phyloP scores from a whole-genome alignment of 108 stramenopile species.

The Cyclostephanos tholiformis region DNA sequence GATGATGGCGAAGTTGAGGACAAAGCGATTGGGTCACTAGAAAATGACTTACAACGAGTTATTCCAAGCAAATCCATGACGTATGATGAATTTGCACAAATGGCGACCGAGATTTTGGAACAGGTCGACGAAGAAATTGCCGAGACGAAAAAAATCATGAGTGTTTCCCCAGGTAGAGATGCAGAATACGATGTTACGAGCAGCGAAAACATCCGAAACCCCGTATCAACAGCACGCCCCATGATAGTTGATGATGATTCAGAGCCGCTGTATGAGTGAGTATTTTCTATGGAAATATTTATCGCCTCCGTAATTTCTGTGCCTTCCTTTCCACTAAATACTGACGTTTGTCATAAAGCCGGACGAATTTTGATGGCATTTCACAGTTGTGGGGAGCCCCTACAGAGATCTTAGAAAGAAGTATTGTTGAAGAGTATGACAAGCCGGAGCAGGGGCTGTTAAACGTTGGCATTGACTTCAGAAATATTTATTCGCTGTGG shows the following conservation, averaged over 20 bases:
- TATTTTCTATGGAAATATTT: neutral
- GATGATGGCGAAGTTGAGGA: constrained; percentile 29
- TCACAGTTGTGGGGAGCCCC: constrained; percentile 65
- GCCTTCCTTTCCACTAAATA: neutral
- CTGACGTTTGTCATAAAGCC: constrained; percentile 3
- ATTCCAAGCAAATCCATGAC: constrained; percentile 15
- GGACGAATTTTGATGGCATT: constrained; percentile 59
- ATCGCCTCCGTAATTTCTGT: neutral
- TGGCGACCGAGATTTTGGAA: constrained; percentile 51
- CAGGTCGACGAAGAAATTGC: constrained; percentile 48
- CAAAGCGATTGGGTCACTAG: constrained; percentile 2
- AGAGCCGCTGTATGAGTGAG: constrained; percentile 47
- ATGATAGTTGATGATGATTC: constrained; percentile 9
- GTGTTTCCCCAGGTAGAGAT: constrained; percentile 47
- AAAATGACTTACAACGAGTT: constrained; percentile 19
- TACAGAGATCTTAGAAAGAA: constrained; percentile 40
- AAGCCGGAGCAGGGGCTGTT: constrained; percentile 22
- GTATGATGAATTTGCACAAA: constrained; percentile 52
- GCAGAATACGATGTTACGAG: constrained; percentile 44
- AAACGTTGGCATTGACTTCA: constrained; percentile 50
- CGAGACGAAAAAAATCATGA: constrained; percentile 58
- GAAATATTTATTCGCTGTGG: constrained; percentile 53
- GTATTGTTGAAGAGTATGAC: constrained; percentile 23
- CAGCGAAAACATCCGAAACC: neutral
- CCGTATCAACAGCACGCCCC: neutral